Evolutionary conservation across 768 basidiomycete genomes (phyloP), one percentile per base, ranked within the genome.

Genomic region (Mycena sanguinolenta): DNA sequence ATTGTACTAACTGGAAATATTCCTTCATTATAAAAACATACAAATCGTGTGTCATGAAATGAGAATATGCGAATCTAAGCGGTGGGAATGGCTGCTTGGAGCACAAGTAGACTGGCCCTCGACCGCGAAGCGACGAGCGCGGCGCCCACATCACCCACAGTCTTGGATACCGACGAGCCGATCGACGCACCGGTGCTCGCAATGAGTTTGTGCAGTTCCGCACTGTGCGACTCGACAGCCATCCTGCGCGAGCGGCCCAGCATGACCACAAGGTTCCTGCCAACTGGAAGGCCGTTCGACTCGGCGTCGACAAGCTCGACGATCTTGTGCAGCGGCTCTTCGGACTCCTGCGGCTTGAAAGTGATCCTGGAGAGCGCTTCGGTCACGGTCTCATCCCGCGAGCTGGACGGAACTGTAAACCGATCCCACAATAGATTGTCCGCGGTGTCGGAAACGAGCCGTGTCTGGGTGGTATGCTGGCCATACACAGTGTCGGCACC

Each of bases 391-490:
- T 80, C 68, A 50, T 80, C 75, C 54, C 75, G 80, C 23, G 70
- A 13, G 59, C 74, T 65, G 17, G 77, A 72, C 0, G 80, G 72
- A 9, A 78, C 76, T 1, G 91, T 84, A 73, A 89, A 93, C 52
- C 86, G 87, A 1, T 86, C 83, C 95, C 96, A 97, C 25, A 89
- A 75, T 32, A 96, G 72, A 74, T 91, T 90, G 78, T 98, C 97
- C 1, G 95, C 95, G 1, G 93, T 93, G 23, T 92, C 89, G 0
- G 94, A 97, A 3, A 87, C 88, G 14, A 98, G 79, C 9, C 87
- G 86, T 14, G 85, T 90, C 74, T 91, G 85, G 8, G 94, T 92
- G 65, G 82, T 90, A 5, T 84, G 80, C 27, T 86, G 82, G 0
- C 88, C 92, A 69, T 96, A 95, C 1, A 94, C 79, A 0, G 95